phyloP scores from a whole-genome alignment of 805 yeast species.

The Myxozyma neotropica region DNA sequence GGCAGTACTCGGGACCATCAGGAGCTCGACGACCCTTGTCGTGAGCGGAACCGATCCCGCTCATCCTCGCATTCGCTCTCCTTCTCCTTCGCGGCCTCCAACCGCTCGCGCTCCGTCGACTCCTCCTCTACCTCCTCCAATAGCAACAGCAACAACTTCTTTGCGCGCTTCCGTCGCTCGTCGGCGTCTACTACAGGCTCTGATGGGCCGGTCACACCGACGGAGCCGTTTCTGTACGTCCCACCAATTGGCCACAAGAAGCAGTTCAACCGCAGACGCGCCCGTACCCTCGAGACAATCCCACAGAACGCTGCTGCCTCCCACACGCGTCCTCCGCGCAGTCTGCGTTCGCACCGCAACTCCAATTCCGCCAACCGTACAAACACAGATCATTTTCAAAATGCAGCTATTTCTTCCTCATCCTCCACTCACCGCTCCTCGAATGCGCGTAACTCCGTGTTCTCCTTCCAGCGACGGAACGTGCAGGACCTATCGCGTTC shows the following conservation, averaged over 20 bases:
- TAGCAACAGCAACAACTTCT: not conserved
- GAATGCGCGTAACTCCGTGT: conserved; percentile 1
- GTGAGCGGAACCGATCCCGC: conserved; percentile 11
- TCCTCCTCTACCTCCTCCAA: conserved; percentile 16
- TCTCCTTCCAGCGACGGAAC: conserved; percentile 18
- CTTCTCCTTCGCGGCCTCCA: conserved; percentile 2
- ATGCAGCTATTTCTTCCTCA: not conserved
- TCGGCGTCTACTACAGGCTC: conserved; percentile 26
- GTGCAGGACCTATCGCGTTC: conserved; percentile 31
- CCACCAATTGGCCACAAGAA: not conserved
- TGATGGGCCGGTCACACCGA: conserved; percentile 11
- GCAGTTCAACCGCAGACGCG: conserved; percentile 26
- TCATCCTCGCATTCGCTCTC: conserved; percentile 22
- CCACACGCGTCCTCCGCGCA: not conserved
- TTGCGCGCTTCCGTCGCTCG: conserved; percentile 28
- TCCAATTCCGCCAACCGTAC: not conserved
- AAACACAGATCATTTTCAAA: not conserved
- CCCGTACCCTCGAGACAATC: conserved; percentile 33
- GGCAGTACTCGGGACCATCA: not conserved
- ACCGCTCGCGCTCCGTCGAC: conserved; percentile 1
- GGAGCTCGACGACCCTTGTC: not conserved
- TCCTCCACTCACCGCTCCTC: not conserved
- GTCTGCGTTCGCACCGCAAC: not conserved
- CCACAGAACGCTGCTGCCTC: conserved; percentile 23
- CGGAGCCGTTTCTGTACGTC: conserved; percentile 9